Percentiles rank a stretch among this genome's conserved stretches.
Conservation (phyloP, 768 basidiomycete genomes). For the Suillus variegatus region DNA sequence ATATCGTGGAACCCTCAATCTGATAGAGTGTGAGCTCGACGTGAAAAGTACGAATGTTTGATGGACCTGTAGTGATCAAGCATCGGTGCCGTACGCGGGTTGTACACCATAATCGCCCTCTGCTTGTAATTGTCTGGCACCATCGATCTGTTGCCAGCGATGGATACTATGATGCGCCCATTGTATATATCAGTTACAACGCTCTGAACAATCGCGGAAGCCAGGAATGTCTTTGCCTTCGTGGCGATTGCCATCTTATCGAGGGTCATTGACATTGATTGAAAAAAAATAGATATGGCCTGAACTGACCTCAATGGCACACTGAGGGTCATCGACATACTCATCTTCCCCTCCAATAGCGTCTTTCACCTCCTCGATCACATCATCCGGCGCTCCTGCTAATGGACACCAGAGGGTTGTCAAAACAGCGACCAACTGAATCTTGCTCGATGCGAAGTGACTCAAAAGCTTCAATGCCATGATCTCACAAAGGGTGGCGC, state of each 20-base stretch:
- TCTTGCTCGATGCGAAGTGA: slow-evolving; percentile 69
- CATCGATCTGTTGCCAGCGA: slow-evolving; percentile 66
- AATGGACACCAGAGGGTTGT: slow-evolving; percentile 87
- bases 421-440: slow-evolving; percentile 76
- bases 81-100: slow-evolving; percentile 64
- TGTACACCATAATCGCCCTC: slow-evolving; percentile 71
- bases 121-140: slow-evolving; percentile 91
- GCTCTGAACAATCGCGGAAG: slow-evolving; percentile 81
- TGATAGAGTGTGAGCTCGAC: slow-evolving; percentile 25
- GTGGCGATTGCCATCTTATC: slow-evolving; percentile 86
- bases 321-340: slow-evolving; percentile 64
- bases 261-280: background rate
- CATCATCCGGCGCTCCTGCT: slow-evolving; percentile 66
- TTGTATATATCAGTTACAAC: slow-evolving; percentile 87
- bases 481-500: slow-evolving; percentile 85
- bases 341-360: slow-evolving; percentile 59
- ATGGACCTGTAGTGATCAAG: slow-evolving; percentile 80
- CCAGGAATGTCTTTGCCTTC: slow-evolving; percentile 78
- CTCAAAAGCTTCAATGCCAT: slow-evolving; percentile 85
- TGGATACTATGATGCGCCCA: slow-evolving; percentile 72
- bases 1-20: slow-evolving; percentile 83
- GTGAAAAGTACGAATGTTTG: slow-evolving; percentile 3
- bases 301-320: slow-evolving; percentile 77
- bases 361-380: slow-evolving; percentile 66
- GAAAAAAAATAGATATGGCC: slow-evolving; percentile 1